Evolutionary conservation across 2,329 filamentous ascomycete genomes (phyloP).

Genomic region (Xylaria sp.): DNA sequence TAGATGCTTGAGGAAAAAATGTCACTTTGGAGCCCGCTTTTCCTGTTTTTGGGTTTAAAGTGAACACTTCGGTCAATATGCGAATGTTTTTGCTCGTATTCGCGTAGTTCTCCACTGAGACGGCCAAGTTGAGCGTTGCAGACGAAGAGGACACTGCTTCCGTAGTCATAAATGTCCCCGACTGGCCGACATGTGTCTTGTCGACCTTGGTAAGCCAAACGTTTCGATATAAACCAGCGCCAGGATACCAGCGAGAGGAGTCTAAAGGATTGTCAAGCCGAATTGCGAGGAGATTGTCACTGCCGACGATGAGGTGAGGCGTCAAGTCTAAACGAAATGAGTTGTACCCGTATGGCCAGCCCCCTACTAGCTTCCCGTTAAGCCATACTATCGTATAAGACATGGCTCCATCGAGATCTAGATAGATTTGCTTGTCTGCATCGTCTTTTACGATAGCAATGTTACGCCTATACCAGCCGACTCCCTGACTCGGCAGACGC

Average conservation of each 20-base stretch:
- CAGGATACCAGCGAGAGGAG: conserved; percentile 60
- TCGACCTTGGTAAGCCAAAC: conserved; percentile 59
- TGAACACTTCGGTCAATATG: conserved; percentile 49
- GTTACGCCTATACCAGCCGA: conserved; percentile 55
- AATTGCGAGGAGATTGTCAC: conserved; percentile 53
- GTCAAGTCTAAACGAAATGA: conserved; percentile 58
- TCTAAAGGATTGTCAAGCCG: conserved; percentile 55
- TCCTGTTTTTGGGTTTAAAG: conserved; percentile 42
- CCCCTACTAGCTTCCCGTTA: conserved; percentile 54
- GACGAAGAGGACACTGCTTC: conserved; percentile 49
- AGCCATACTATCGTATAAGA: conserved; percentile 57
- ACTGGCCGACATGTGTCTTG: conserved; percentile 53
- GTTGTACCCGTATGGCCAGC: conserved; percentile 58
- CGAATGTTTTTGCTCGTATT: conserved; percentile 41
- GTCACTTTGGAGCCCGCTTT: conserved; percentile 40
- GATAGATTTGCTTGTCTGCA: conserved; percentile 30
- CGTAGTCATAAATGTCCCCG: conserved; percentile 55
- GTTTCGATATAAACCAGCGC: conserved; percentile 59
- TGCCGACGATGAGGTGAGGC: conserved; percentile 43
- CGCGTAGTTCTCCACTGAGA: conserved; percentile 54
- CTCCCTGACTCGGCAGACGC: conserved; percentile 54
- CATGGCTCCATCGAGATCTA: conserved; percentile 56
- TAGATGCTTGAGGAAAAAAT: conserved; percentile 41
- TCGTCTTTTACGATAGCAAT: conserved; percentile 35
- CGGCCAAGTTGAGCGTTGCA: conserved; percentile 51